Evolutionary conservation across 495 filamentous ascomycete species (phyloP), one percentile per base, ranked within the genome.

Genomic region (Clohesyomyces aquaticus): DNA sequence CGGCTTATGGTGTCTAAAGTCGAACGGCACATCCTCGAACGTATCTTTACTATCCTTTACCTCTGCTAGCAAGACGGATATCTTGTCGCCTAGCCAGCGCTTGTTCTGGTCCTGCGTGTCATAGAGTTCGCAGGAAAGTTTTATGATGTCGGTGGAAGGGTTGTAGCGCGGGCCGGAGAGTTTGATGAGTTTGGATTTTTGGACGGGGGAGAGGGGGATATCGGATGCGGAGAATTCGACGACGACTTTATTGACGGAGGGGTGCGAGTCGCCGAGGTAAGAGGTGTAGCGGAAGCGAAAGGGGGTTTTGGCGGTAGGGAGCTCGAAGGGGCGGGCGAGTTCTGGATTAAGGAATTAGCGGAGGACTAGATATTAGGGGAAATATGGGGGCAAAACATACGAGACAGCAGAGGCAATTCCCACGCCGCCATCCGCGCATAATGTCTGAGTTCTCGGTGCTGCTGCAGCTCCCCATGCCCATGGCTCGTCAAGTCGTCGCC

Each of bases 221-320:
- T 96, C 92, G 42, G 70, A 65, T 14, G 89, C 85, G 63, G 78
- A 82, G 70, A 98, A 94, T 73, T 96, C 91, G 26, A 97, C 83
- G 4, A 97, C 93, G 26, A 98, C 91, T 78, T 98, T 98, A 55
- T 85, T 83, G 73, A 91, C 88, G 12, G 92, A 91, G 0, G 95
- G 93, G 75, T 98, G 95, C 54, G 86, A 75, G 76, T 98, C 94
- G 64, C 95, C 95, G 83, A 98, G 85, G 76, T 97, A 97, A 48
- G 87, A 90, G n/a, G 95, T 98, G 77, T 96, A 96, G 70, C 94
- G 87, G 82, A 97, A 98, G 64, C 94, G 88, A 52, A 98, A 83
- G 6, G 83, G 78, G 65, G 88, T 80, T 49, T 87, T 79, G 48
- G 76, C 74, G 48, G 84, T 73, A 12, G 92, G 90, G 3, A 87